Conservation (phyloP, 1,284 basidiomycete genomes). For the Tilletia horrida region DNA sequence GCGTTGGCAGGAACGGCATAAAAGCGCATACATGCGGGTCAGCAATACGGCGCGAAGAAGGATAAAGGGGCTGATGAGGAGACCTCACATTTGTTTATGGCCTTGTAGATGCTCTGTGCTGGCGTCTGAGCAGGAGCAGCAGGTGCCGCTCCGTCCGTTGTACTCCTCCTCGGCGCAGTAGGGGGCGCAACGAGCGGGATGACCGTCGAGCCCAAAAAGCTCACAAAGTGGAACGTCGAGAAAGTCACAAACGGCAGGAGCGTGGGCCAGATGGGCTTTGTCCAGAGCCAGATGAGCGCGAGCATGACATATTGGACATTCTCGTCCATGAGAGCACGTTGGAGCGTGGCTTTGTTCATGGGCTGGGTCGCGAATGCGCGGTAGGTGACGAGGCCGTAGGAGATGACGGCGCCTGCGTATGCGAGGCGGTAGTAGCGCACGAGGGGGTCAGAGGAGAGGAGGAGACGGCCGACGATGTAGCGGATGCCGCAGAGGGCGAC, state of each 20-base stretch:
- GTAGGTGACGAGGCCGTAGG: constrained; percentile 55
- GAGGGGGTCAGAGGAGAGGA: constrained; percentile 36
- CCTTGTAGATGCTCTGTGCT: constrained; percentile 43
- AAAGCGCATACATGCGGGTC: not conserved
- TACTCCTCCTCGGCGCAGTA: constrained; percentile 24
- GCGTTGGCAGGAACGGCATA: constrained; percentile 18
- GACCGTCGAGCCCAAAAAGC: constrained; percentile 46
- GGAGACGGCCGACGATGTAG: constrained; percentile 43
- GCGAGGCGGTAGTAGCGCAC: constrained; percentile 49
- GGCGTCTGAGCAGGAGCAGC: constrained; percentile 30
- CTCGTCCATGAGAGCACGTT: constrained; percentile 54
- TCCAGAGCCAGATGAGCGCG: constrained; percentile 55
- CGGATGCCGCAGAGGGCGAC: constrained; percentile 51
- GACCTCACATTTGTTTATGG: constrained; percentile 43
- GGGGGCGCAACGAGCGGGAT: constrained; percentile 43
- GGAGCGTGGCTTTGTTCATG: constrained; percentile 50
- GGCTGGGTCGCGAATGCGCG: constrained; percentile 53
- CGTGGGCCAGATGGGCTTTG: constrained; percentile 53
- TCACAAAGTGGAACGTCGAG: constrained; percentile 54
- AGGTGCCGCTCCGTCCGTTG: constrained; percentile 16
- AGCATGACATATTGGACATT: constrained; percentile 55
- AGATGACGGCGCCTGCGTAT: constrained; percentile 53
- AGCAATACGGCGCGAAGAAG: constrained; percentile 16
- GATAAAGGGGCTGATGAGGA: constrained; percentile 9
- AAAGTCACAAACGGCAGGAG: constrained; percentile 54